Evolutionary conservation across 2,329 filamentous ascomycete species (phyloP).

Genomic region (Aspergillus puulaauensis): DNA sequence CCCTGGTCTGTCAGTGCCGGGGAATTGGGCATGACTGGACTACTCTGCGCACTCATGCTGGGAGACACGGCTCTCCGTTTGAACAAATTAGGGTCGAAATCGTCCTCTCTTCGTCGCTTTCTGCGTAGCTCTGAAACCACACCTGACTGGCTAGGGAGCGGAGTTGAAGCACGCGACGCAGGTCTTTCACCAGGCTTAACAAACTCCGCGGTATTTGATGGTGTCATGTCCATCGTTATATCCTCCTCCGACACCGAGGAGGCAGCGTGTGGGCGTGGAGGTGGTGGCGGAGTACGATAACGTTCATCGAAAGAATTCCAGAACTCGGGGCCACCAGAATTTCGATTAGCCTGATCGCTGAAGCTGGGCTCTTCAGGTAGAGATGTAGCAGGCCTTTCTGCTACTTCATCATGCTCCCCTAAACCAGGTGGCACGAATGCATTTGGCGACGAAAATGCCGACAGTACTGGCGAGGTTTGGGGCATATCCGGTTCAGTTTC

Average conservation of each 20-base stretch:
- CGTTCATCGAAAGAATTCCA: constrained; percentile 79
- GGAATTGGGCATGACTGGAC: constrained; percentile 77
- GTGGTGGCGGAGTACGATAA: constrained; percentile 63
- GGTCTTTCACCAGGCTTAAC: constrained; percentile 34
- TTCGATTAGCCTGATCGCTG: constrained; percentile 70
- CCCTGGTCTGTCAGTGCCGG: constrained; percentile 69
- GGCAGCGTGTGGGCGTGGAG: constrained; percentile 56
- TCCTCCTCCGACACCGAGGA: constrained; percentile 49
- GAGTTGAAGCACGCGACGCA: constrained; percentile 43
- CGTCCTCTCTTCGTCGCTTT: constrained; percentile 83
- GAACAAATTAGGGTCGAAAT: constrained; percentile 83
- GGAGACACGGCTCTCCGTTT: constrained; percentile 91
- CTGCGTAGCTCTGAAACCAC: constrained; percentile 73
- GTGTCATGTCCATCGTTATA: constrained; percentile 40
- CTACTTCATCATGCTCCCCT: constrained; percentile 14
- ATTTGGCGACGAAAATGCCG: constrained; percentile 52
- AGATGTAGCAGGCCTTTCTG: constrained; percentile 32
- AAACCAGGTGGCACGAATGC: constrained; percentile 31
- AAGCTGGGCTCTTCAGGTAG: constrained; percentile 66
- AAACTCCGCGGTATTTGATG: constrained; percentile 27
- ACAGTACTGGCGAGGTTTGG: constrained; percentile 38
- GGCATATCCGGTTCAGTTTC: constrained; percentile 73
- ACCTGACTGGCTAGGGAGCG: constrained; percentile 41
- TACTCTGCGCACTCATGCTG: constrained; percentile 86
- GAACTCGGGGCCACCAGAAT: constrained; percentile 69